These are phyloP conservation scores for Leptomonas pyrrhocoris DNA, from an alignment of 208 protist genomes.

Conservation along the genomic window DNA sequence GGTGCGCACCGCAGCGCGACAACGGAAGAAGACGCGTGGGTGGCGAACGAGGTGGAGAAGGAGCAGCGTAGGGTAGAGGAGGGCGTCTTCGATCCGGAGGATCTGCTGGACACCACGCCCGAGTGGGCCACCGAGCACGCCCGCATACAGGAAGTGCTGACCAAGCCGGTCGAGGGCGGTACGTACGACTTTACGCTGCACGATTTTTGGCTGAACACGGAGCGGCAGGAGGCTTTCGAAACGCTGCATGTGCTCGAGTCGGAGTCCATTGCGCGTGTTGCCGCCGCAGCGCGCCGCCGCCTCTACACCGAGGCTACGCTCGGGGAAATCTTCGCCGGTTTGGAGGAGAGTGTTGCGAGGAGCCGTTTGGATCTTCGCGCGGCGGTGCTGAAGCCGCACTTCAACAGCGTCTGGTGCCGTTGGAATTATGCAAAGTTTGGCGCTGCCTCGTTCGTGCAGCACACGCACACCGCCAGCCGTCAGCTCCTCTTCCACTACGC, in stretches of 20 bases:
- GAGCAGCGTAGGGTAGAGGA: conserved; percentile 59
- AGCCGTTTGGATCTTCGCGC: conserved; percentile 67
- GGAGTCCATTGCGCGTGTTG: conserved; percentile 49
- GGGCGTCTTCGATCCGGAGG: conserved; percentile 76
- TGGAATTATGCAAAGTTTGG: conserved; percentile 87
- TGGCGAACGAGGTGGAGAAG: conserved; percentile 52
- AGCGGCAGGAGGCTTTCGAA: conserved; percentile 79
- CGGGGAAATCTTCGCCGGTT: conserved; percentile 33
- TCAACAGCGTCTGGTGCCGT: conserved; percentile 77
- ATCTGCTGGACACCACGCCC: conserved; percentile 58
- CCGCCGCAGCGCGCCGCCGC: conserved; percentile 53
- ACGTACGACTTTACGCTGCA: conserved; percentile 53
- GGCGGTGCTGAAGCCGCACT: conserved; percentile 57
- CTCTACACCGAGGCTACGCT: conserved; percentile 50
- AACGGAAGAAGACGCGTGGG: conserved; percentile 50
- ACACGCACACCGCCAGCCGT: conserved; percentile 70
- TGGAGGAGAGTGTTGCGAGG: conserved; percentile 57
- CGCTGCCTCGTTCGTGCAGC: conserved; percentile 67
- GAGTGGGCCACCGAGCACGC: conserved; percentile 81
- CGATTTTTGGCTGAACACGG: conserved; percentile 80
- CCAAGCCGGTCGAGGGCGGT: conserved; percentile 34
- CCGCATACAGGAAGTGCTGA: conserved; percentile 50
- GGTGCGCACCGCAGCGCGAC: conserved; percentile 24
- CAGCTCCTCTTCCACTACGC: conserved; percentile 82
- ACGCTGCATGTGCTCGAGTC: conserved; percentile 76